Conservation (phyloP, 1,139 yeast species). For the Spathaspora sp. region DNA sequence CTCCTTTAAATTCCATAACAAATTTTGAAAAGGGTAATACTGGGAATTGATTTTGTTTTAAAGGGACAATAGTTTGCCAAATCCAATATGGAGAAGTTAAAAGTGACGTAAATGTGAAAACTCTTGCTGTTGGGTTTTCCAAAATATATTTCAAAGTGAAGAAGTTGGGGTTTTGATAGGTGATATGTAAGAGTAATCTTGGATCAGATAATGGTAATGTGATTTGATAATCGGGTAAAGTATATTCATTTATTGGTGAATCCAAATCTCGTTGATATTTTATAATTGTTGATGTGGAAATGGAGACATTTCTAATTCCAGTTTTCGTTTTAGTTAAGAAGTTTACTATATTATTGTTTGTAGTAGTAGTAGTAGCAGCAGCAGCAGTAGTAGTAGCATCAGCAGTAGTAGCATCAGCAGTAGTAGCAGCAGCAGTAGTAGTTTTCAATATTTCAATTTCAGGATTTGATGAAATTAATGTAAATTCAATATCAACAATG, state of each 20-base stretch:
- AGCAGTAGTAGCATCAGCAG: too few relatives aligned
- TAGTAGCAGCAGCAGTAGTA: too few relatives aligned
- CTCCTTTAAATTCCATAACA: slow-evolving; percentile 37
- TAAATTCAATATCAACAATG: slow-evolving; percentile 22
- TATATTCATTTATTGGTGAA: slow-evolving; percentile 23
- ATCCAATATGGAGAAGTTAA: slow-evolving; percentile 31
- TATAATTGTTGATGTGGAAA: slow-evolving; percentile 26
- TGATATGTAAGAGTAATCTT: slow-evolving; percentile 50
- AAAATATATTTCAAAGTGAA: slow-evolving; percentile 48
- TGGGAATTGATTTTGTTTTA: slow-evolving; percentile 39
- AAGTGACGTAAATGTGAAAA: slow-evolving; percentile 61
- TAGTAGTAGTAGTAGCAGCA: too few relatives aligned
- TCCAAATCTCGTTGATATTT: slow-evolving; percentile 34
- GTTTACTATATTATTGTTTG: slow-evolving; percentile 15
- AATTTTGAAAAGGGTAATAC: slow-evolving; percentile 64
- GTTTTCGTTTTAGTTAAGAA: slow-evolving; percentile 40
- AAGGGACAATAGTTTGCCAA: slow-evolving; percentile 31
- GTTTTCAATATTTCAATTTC: slow-evolving; percentile 29
- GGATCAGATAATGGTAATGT: slow-evolving; percentile 69
- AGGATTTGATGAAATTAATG: slow-evolving; percentile 28
- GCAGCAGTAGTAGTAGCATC: too few relatives aligned
- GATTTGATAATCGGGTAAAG: slow-evolving; percentile 45
- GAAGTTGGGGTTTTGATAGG: slow-evolving; percentile 11
- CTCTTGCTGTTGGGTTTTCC: slow-evolving; percentile 74
- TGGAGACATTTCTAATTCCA: slow-evolving; percentile 36